These are phyloP conservation scores for Backusella circina DNA, from an alignment of 192 early-diverging fungal genomes.

Conservation along the genomic window DNA sequence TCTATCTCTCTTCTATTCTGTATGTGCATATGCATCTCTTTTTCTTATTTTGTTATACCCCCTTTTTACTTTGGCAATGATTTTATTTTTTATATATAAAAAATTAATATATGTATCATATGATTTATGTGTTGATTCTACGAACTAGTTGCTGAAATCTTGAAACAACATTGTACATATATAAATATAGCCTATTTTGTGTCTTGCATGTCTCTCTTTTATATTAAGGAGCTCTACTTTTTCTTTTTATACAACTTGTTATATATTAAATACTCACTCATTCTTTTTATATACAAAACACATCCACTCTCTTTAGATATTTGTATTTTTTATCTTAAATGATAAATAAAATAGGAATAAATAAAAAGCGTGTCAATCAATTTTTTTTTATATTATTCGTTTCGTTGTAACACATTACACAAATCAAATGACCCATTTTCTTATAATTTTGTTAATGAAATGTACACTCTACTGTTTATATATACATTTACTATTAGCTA, in stretches of 20 bases:
- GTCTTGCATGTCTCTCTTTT: neutral
- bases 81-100: conserved; percentile 12
- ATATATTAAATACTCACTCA: neutral
- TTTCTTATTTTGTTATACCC: neutral
- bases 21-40: neutral
- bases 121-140: neutral
- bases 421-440: neutral
- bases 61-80: neutral
- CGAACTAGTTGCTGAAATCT: neutral
- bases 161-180: neutral
- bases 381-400: neutral
- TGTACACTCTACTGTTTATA: too few relatives aligned
- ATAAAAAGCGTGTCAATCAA: neutral
- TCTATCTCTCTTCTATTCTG: neutral
- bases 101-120: neutral
- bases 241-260: neutral
- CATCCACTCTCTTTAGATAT: neutral
- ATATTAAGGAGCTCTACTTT: neutral
- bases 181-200: neutral
- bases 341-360: neutral
- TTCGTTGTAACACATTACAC: neutral
- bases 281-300: neutral
- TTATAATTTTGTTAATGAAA: neutral
- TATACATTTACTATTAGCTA: neutral
- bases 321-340: neutral